Conservation (phyloP, 768 basidiomycete species). For the Mycena epipterygia region DNA sequence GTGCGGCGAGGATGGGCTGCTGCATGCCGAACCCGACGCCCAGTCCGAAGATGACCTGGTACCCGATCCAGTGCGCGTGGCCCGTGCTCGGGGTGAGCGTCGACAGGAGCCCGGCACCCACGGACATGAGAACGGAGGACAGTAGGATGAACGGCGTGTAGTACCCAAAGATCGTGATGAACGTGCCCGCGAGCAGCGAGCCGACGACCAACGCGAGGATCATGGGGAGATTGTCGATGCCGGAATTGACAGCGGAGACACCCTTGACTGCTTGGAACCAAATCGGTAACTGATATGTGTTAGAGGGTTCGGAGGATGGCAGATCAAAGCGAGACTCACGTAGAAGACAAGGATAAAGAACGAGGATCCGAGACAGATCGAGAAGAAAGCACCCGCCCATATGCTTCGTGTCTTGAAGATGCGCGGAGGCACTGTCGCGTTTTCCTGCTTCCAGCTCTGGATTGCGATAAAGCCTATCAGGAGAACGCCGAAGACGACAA, state of each 20-base stretch:
- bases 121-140: constrained; percentile 47
- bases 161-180: constrained; percentile 47
- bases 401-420: constrained; percentile 34
- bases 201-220: constrained; percentile 53
- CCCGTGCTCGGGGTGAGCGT: constrained; percentile 41
- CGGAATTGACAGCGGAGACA: constrained; percentile 32
- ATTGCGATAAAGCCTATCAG: constrained; percentile 27
- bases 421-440: constrained; percentile 34
- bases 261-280: constrained; percentile 55
- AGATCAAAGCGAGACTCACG: background rate
- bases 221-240: constrained; percentile 48
- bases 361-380: constrained; percentile 22
- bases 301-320: background rate
- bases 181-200: constrained; percentile 53
- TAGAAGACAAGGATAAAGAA: constrained; percentile 33
- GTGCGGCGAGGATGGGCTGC: constrained; percentile 35
- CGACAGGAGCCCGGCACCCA: constrained; percentile 54
- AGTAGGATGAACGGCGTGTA: constrained; percentile 49
- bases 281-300: constrained; percentile 12
- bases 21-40: constrained; percentile 46
- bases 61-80: constrained; percentile 37
- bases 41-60: constrained; percentile 42
- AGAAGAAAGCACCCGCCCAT: constrained; percentile 13
- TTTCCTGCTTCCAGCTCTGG: constrained; percentile 32
- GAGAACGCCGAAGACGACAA: constrained; percentile 35